Conservation (phyloP, 1,284 basidiomycete species). For the Phlebopus sp. region DNA sequence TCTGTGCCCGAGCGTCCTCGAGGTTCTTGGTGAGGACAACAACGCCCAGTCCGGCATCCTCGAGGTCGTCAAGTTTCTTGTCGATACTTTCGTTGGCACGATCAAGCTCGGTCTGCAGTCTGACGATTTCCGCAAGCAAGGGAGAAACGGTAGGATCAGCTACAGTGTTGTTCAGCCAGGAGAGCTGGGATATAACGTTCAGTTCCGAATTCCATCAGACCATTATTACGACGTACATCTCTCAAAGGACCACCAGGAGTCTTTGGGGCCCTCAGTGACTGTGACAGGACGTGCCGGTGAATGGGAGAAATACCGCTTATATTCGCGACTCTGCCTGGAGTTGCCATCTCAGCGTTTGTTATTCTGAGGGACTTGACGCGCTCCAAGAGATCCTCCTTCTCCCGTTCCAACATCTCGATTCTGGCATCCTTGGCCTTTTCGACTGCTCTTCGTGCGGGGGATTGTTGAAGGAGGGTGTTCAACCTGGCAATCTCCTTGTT, state of each 20-base stretch:
- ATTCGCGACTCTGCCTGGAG: slow-evolving; percentile 55
- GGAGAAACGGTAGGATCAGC: slow-evolving; percentile 53
- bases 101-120: slow-evolving; percentile 69
- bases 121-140: slow-evolving; percentile 60
- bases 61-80: slow-evolving; percentile 78
- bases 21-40: slow-evolving; percentile 68
- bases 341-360: slow-evolving; percentile 46
- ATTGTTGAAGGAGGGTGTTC: slow-evolving; percentile 64
- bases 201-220: slow-evolving; percentile 5
- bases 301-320: slow-evolving; percentile 64
- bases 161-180: slow-evolving; percentile 64
- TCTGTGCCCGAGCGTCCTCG: slow-evolving; percentile 61
- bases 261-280: slow-evolving; percentile 65
- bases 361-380: slow-evolving; percentile 57
- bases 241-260: slow-evolving; percentile 74
- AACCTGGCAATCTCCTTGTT: slow-evolving; percentile 78
- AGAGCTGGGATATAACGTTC: slow-evolving; percentile 43
- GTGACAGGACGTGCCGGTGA: slow-evolving; percentile 64
- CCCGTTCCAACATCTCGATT: slow-evolving; percentile 71
- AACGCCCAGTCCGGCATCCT: slow-evolving; percentile 70
- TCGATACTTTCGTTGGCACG: slow-evolving; percentile 79
- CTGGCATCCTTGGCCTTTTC: slow-evolving; percentile 70
- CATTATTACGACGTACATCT: slow-evolving; percentile 52
- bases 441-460: slow-evolving; percentile 71
- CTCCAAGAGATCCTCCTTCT: slow-evolving; percentile 71